Evolutionary conservation across 2,329 filamentous ascomycete genomes (phyloP), one percentile per base, ranked within the genome.

Genomic region (Colletotrichum somersetense): DNA sequence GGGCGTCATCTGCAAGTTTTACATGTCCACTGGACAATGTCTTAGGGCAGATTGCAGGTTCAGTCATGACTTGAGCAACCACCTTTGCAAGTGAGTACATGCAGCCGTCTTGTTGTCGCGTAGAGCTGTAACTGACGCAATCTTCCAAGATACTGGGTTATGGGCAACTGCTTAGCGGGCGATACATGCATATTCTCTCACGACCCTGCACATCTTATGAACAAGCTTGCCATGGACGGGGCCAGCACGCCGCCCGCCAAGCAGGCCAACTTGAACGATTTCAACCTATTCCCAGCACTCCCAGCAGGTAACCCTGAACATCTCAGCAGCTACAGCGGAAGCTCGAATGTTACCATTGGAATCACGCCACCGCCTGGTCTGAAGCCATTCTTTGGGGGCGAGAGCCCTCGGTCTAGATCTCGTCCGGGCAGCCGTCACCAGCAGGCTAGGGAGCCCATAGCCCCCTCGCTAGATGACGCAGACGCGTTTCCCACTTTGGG

Each of bases 131-230:
- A 35, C 53, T 74, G 35, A 67, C 64, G 59, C 71, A 33, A 20
- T 3, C 44, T 38, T 20, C 26, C 56, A 77, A 96, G 93, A 80
- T 98, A 98, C 81, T 99, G 95, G 94, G 88, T 99, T 65, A 94
- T 94, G 84, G 96, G 96, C 1, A 98, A 96, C 78, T 99, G 96
- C 80, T 88, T 99, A 44, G 96, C 96, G 26, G 96, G 96, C 46
- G 92, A 95, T 69, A 95, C 94, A 3, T 99, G 96, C 81, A 94
- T 97, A 72, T 99, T 99, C 84, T 98, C 96, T 18, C 96, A 99
- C 81, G 96, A 99, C 77, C 96, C 96, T 2, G 91, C 95, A 1
- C 90, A 94, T 75, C 88, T 98, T 18, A 91, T 97, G 83, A 94
- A 92, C 77, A 93, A 93, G 76, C 88, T 99, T 74, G 90, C 88